Percentiles rank a stretch among this genome's conserved stretches.
Conservation (phyloP, 768 basidiomycete genomes). For the Ramaria rubella region DNA sequence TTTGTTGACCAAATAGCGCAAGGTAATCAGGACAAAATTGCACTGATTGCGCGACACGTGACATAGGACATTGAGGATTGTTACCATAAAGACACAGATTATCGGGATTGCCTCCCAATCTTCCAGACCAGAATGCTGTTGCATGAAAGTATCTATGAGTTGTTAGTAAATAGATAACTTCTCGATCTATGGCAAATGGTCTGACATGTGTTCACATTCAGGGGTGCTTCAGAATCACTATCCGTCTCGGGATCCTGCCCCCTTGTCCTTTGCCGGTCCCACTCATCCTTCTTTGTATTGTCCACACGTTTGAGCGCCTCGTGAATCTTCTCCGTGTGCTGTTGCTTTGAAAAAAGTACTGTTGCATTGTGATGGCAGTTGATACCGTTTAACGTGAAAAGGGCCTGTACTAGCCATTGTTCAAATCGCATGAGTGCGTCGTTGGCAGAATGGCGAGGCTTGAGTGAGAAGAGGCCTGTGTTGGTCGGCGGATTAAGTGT, state of each 20-base stretch:
- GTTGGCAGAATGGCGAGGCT: background rate
- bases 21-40: background rate
- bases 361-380: background rate
- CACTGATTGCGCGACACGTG: background rate
- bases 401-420: background rate
- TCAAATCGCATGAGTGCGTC: background rate
- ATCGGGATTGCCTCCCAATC: background rate
- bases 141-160: background rate
- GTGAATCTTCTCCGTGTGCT: background rate
- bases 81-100: background rate
- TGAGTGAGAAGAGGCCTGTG: background rate
- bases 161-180: background rate
- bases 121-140: background rate
- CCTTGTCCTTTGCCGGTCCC: background rate
- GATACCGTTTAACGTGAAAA: background rate
- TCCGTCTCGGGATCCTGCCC: background rate
- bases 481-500: background rate
- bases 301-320: background rate
- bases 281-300: background rate
- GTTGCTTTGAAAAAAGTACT: background rate
- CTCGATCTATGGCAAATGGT: background rate
- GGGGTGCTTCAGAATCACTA: background rate
- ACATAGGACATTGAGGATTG: background rate
- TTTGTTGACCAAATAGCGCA: background rate
- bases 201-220: background rate